phyloP scores from a whole-genome alignment of 129 eudicot genomes.

The Pittosporum tobira region DNA sequence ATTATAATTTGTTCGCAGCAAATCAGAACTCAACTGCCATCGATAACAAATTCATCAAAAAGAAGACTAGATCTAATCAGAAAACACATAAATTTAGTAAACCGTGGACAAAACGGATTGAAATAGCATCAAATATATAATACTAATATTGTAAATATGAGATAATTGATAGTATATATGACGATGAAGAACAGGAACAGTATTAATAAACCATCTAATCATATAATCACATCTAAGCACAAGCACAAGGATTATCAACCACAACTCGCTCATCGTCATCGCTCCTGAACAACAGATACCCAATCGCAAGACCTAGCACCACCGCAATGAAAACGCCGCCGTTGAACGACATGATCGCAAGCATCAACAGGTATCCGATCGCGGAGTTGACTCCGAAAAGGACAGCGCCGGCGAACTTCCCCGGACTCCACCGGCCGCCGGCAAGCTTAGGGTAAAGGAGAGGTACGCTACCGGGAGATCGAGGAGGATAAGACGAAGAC shows the following conservation, averaged over 20 bases:
- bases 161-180: too few relatives aligned
- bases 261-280: not conserved
- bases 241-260: constrained; percentile 10
- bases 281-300: constrained; percentile 17
- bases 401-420: constrained; percentile 32
- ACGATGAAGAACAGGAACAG: too few relatives aligned
- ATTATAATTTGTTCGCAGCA: too few relatives aligned
- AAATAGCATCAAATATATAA: too few relatives aligned
- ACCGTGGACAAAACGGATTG: too few relatives aligned
- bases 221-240: not conserved
- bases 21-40: too few relatives aligned
- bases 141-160: too few relatives aligned
- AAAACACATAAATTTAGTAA: too few relatives aligned
- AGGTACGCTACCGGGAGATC: constrained; percentile 15
- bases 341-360: constrained; percentile 27
- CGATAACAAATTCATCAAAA: too few relatives aligned
- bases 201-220: too few relatives aligned
- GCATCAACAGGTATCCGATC: constrained; percentile 22
- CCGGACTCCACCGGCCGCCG: constrained; percentile 17
- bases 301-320: constrained; percentile 13
- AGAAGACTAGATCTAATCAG: too few relatives aligned
- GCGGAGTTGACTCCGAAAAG: constrained; percentile 23
- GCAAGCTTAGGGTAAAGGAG: constrained; percentile 24
- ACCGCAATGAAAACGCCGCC: constrained; percentile 17
- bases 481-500: constrained; percentile 10